These are phyloP conservation scores for Amanita bisporigera DNA, from an alignment of 1,284 basidiomycete genomes.

Conservation along the genomic window DNA sequence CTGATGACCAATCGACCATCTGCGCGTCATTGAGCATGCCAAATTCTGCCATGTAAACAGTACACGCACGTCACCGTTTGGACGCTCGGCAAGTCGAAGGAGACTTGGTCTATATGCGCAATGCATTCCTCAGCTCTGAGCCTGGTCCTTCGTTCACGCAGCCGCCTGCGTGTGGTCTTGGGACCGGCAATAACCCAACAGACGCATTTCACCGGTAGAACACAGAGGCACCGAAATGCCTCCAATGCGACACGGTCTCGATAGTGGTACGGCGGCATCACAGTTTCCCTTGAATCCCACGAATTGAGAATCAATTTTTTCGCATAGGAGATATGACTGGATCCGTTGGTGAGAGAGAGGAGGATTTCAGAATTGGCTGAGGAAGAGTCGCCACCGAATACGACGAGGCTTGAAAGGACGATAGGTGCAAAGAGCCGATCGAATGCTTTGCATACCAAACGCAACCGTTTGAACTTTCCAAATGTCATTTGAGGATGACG, in stretches of 20 bases:
- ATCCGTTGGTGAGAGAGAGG: background rate
- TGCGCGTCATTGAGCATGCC: background rate
- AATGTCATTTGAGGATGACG: background rate
- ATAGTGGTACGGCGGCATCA: too few species aligned
- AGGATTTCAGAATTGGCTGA: background rate
- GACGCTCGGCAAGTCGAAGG: background rate
- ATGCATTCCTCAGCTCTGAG: background rate
- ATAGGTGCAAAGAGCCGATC: background rate
- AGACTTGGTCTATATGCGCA: background rate
- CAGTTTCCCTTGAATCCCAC: background rate
- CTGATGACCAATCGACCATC: background rate
- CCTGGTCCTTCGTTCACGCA: background rate
- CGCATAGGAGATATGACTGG: background rate
- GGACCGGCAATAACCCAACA: too few species aligned
- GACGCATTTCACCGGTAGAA: background rate
- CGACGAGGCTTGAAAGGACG: background rate
- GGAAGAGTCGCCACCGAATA: background rate
- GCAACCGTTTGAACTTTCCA: background rate
- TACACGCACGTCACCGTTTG: background rate
- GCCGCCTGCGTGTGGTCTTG: background rate
- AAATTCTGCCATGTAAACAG: background rate
- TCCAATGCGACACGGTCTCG: background rate
- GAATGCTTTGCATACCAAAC: background rate
- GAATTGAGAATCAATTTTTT: background rate
- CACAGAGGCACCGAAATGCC: too few species aligned